Evolutionary conservation across 2,329 filamentous ascomycete species (phyloP).

Genomic region (Hawksworthiomyces lignivorus): DNA sequence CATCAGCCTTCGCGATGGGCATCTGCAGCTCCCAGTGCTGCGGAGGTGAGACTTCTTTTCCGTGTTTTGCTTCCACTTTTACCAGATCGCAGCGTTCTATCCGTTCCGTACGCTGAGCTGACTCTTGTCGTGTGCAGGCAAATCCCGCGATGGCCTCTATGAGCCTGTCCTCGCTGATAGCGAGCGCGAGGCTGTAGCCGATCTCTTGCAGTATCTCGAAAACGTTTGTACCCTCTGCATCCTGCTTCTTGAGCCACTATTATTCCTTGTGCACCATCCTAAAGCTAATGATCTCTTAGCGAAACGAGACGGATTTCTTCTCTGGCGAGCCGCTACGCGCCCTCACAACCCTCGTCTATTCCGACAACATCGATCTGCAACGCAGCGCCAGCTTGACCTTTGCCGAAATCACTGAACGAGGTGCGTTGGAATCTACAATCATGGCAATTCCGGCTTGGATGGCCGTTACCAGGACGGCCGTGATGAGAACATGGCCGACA

Average conservation of each 20-base stretch:
- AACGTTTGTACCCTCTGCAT: slow-evolving; percentile 58
- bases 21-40: slow-evolving; percentile 56
- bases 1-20: slow-evolving; percentile 43
- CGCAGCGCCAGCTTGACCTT: slow-evolving; percentile 96
- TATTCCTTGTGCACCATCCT: slow-evolving; percentile 16
- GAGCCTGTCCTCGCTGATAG: slow-evolving; percentile 87
- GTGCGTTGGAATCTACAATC: slow-evolving; percentile 54
- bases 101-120: slow-evolving; percentile 8
- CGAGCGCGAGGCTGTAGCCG: slow-evolving; percentile 93
- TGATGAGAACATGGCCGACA: background rate
- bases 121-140: slow-evolving; percentile 39
- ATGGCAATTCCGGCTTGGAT: too few species aligned
- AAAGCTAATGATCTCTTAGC: slow-evolving; percentile 42
- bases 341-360: slow-evolving; percentile 92
- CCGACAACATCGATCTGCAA: slow-evolving; percentile 96
- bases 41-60: slow-evolving; percentile 33
- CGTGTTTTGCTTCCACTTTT: background rate
- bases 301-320: slow-evolving; percentile 97
- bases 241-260: too few species aligned
- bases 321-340: slow-evolving; percentile 89
- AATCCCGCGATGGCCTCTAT: slow-evolving; percentile 73
- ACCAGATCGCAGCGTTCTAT: too few species aligned
- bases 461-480: too few species aligned
- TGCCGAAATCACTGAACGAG: slow-evolving; percentile 96
- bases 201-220: slow-evolving; percentile 90